Evolutionary conservation across 2,329 filamentous ascomycete genomes (phyloP).

Genomic region (Cadophora malorum): DNA sequence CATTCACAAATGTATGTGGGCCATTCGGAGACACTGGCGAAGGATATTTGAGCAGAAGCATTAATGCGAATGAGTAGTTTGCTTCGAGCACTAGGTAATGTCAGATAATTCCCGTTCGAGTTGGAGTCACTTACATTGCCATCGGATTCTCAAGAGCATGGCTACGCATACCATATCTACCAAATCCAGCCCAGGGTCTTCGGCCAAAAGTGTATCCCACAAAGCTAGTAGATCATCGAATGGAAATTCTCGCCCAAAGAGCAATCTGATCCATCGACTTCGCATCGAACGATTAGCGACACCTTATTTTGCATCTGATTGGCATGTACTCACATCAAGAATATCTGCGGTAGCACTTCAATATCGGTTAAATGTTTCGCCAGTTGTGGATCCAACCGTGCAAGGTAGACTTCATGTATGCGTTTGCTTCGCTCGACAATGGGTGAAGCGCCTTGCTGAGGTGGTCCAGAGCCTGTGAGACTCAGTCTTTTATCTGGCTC

Average conservation of each 20-base stretch:
- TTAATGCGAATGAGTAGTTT: conserved; percentile 86
- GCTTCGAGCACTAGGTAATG: conserved; percentile 72
- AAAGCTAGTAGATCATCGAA: conserved; percentile 83
- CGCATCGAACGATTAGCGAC: not conserved
- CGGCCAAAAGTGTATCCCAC: conserved; percentile 91
- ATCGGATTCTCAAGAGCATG: conserved; percentile 91
- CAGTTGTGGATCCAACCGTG: conserved; percentile 81
- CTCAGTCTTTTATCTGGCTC: conserved; percentile 51
- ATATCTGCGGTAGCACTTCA: conserved; percentile 95
- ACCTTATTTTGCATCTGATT: not conserved
- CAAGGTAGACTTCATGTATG: conserved; percentile 84
- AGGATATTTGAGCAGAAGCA: conserved; percentile 84
- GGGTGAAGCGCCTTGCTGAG: conserved; percentile 58
- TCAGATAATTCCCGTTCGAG: not conserved
- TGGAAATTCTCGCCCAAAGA: conserved; percentile 93
- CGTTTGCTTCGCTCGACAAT: conserved; percentile 87
- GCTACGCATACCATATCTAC: conserved; percentile 92
- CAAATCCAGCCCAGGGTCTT: conserved; percentile 79
- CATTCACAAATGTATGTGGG: conserved; percentile 82
- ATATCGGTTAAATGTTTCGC: conserved; percentile 80
- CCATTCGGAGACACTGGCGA: conserved; percentile 65
- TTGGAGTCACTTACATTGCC: conserved; percentile 69
- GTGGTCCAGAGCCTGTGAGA: conserved; percentile 29
- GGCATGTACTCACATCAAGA: conserved; percentile 73
- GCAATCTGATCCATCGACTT: conserved; percentile 84